Percentiles rank a stretch among this genome's conserved stretches.
phyloP scores from a whole-genome alignment of 2,329 filamentous ascomycete genomes.

The Epicoccum nigrum region DNA sequence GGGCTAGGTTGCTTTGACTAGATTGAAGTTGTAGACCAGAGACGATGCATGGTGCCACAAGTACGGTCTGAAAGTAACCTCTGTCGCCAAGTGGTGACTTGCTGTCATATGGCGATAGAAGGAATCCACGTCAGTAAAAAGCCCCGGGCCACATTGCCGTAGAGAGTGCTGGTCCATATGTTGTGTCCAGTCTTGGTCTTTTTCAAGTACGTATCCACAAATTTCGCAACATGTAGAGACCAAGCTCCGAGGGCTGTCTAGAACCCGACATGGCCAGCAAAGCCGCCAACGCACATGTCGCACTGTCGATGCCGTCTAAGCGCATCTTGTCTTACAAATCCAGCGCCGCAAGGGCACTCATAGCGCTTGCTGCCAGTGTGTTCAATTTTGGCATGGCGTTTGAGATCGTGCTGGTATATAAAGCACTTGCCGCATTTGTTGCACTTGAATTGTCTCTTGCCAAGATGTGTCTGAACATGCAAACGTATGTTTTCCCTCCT shows the following conservation, averaged over 20 bases:
- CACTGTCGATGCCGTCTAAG: slow-evolving; percentile 92
- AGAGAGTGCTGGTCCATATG: background rate
- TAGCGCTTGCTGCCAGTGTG: slow-evolving; percentile 96
- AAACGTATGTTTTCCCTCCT: slow-evolving; percentile 99
- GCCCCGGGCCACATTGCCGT: background rate
- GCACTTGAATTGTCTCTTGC: slow-evolving; percentile 93
- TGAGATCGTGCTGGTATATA: slow-evolving; percentile 94
- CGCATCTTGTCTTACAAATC: slow-evolving; percentile 93
- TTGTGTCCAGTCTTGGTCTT: too few species aligned
- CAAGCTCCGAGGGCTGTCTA: too few species aligned
- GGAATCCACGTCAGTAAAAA: background rate
- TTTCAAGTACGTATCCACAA: too few species aligned
- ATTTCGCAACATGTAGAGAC: too few species aligned
- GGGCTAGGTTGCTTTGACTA: background rate
- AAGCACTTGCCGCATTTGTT: slow-evolving; percentile 94
- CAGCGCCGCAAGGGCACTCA: slow-evolving; percentile 90
- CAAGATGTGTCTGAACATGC: slow-evolving; percentile 96
- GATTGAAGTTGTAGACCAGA: background rate
- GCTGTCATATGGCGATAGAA: background rate
- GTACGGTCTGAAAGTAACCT: background rate
- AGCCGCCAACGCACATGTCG: slow-evolving; percentile 94
- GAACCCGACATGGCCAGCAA: slow-evolving; percentile 60
- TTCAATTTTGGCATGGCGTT: slow-evolving; percentile 89
- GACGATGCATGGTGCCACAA: background rate
- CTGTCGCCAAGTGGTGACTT: background rate